Conservation (phyloP, 108 stramenopile species). For the Conticribra weissflogii region DNA sequence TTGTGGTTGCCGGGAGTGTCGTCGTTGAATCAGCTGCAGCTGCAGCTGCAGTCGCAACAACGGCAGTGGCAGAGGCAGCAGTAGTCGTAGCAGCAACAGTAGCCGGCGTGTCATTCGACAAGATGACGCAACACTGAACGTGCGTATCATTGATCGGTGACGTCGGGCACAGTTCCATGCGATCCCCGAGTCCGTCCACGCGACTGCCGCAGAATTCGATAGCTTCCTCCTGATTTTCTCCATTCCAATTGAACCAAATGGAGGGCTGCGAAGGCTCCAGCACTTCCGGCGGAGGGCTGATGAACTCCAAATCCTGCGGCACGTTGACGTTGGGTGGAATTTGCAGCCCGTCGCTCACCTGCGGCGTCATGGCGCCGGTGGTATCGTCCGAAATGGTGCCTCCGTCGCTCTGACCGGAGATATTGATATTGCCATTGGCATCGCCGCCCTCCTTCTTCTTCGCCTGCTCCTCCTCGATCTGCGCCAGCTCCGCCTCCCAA, state of each 20-base stretch:
- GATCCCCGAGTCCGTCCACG: neutral
- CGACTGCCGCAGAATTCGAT: neutral
- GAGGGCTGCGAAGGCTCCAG: neutral
- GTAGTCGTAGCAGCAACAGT: neutral
- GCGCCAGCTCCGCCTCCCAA: conserved; percentile 20
- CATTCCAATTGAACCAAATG: neutral
- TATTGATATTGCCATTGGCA: neutral
- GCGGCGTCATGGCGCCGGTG: too few species aligned
- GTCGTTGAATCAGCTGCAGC: too few species aligned
- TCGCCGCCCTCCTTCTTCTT: neutral
- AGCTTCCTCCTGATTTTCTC: neutral
- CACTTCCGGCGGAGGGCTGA: neutral
- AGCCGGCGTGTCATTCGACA: neutral
- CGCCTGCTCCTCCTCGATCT: conserved; percentile 10
- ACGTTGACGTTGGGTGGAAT: neutral
- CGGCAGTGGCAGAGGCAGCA: neutral
- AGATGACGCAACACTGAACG: neutral
- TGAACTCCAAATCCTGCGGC: neutral
- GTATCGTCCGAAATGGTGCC: too few species aligned
- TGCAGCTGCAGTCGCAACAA: neutral
- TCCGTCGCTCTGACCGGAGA: too few species aligned
- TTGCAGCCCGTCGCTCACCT: neutral
- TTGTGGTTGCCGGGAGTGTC: too few species aligned
- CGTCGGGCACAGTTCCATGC: neutral
- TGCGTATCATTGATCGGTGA: neutral